These are phyloP conservation scores for Amanita rimosa DNA, from an alignment of 768 basidiomycete species.

Conservation along the genomic window DNA sequence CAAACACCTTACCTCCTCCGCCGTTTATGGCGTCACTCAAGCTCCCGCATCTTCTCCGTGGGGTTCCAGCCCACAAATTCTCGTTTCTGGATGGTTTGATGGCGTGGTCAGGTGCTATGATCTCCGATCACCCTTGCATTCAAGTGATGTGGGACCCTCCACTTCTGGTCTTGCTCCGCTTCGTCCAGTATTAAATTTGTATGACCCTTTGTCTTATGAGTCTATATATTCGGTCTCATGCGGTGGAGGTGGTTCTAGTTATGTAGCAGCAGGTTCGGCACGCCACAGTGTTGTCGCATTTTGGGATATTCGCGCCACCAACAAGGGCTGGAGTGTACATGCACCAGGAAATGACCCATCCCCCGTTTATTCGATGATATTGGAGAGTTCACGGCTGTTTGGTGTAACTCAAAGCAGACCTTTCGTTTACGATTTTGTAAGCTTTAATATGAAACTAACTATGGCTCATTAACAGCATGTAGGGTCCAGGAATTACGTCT, in stretches of 20 bases:
- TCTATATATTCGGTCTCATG: constrained; percentile 68
- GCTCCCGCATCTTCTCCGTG: constrained; percentile 54
- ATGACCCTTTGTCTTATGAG: constrained; percentile 60
- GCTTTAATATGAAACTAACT: constrained; percentile 10
- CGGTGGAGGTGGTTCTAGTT: constrained; percentile 56
- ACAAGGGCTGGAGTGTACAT: constrained; percentile 64
- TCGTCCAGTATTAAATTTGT: constrained; percentile 46
- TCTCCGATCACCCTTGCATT: constrained; percentile 40
- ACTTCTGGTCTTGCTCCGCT: constrained; percentile 23
- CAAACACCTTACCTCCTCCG: constrained; percentile 25
- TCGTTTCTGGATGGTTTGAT: constrained; percentile 80
- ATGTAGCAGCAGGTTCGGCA: constrained; percentile 69
- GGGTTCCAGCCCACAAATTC: constrained; percentile 58
- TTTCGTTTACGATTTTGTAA: constrained; percentile 69
- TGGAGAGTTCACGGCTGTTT: constrained; percentile 73
- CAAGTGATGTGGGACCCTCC: background rate
- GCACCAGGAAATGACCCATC: constrained; percentile 71
- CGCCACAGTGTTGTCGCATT: constrained; percentile 70
- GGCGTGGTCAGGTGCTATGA: constrained; percentile 66
- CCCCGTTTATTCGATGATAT: constrained; percentile 62
- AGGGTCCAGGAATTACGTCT: constrained; percentile 47
- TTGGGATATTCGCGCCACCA: constrained; percentile 66
- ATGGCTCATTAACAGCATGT: background rate
- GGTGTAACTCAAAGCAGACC: constrained; percentile 69
- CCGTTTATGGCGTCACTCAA: constrained; percentile 63